phyloP scores from a whole-genome alignment of 495 filamentous ascomycete genomes.

The Podospora conica region DNA sequence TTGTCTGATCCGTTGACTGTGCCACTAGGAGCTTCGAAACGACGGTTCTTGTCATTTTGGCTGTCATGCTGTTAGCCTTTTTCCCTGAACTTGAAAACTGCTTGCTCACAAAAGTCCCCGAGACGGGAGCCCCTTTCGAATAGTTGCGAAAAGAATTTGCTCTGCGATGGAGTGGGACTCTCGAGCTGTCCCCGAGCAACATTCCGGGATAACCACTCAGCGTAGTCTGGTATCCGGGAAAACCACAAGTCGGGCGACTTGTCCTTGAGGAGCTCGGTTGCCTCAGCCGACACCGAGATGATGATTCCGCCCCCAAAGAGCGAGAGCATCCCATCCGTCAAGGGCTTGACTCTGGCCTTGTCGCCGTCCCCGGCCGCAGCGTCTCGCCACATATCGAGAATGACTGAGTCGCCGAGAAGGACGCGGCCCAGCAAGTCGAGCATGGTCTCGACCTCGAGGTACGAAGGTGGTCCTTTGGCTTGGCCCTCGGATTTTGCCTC shows the following conservation, averaged over 20 bases:
- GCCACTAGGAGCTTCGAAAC: conserved; percentile 42
- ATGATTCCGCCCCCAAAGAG: conserved; percentile 67
- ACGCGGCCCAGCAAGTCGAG: conserved; percentile 46
- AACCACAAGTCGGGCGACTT: conserved; percentile 50
- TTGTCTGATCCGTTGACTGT: conserved; percentile 20
- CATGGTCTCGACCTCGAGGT: conserved; percentile 35
- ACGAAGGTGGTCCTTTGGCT: conserved; percentile 29
- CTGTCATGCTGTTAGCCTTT: conserved; percentile 34
- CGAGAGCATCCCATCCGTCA: conserved; percentile 38
- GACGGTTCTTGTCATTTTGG: conserved; percentile 48
- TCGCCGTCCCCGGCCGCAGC: conserved; percentile 11
- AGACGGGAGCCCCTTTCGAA: conserved; percentile 61
- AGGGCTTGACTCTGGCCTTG: conserved; percentile 12
- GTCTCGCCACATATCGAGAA: conserved; percentile 47
- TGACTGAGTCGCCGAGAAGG: conserved; percentile 49
- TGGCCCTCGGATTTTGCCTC: conserved; percentile 31
- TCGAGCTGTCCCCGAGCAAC: conserved; percentile 48
- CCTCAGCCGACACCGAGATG: conserved; percentile 67
- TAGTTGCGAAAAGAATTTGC: conserved; percentile 53
- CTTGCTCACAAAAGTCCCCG: conserved; percentile 61
- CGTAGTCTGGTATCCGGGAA: conserved; percentile 57
- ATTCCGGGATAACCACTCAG: conserved; percentile 67
- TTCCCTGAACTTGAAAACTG: background rate
- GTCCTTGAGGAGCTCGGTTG: conserved; percentile 43
- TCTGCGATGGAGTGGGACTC: conserved; percentile 32